phyloP scores from a whole-genome alignment of 352 stramenopile species.

The Phytophthora sansomeana region DNA sequence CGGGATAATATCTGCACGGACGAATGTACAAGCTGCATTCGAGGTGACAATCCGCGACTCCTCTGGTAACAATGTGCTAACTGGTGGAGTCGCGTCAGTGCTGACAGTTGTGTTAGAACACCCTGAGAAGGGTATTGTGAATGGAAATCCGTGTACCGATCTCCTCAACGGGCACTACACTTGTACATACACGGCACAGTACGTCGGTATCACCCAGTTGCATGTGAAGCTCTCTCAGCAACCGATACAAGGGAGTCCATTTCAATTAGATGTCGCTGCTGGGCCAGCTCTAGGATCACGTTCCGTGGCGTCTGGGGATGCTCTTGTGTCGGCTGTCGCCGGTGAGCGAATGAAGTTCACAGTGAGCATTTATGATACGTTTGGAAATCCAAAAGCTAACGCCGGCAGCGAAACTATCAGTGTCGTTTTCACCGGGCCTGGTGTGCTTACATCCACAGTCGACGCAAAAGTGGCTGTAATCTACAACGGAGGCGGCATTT shows the following conservation, averaged over 20 bases:
- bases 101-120: conserved; percentile 54
- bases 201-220: conserved; percentile 47
- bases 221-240: conserved; percentile 37
- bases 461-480: conserved; percentile 34
- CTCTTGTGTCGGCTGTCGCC: conserved; percentile 62
- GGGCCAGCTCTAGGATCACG: conserved; percentile 56
- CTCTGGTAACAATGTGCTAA: conserved; percentile 57
- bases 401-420: conserved; percentile 53
- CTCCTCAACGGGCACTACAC: conserved; percentile 65
- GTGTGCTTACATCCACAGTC: conserved; percentile 27
- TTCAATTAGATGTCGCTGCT: conserved; percentile 53
- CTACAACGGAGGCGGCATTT: conserved; percentile 50
- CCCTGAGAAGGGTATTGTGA: conserved; percentile 43
- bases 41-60: conserved; percentile 63
- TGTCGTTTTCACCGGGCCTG: conserved; percentile 47
- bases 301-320: conserved; percentile 50
- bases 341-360: conserved; percentile 57
- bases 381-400: conserved; percentile 72
- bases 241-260: conserved; percentile 58
- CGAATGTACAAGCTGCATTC: conserved; percentile 70
- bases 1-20: conserved; percentile 48
- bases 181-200: conserved; percentile 67
- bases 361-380: conserved; percentile 61
- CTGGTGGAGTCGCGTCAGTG: conserved; percentile 43
- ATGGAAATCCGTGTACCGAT: conserved; percentile 52